These are phyloP conservation scores for Ambrosiella xylebori DNA, from an alignment of 2,329 filamentous ascomycete genomes.

Conservation along the genomic window DNA sequence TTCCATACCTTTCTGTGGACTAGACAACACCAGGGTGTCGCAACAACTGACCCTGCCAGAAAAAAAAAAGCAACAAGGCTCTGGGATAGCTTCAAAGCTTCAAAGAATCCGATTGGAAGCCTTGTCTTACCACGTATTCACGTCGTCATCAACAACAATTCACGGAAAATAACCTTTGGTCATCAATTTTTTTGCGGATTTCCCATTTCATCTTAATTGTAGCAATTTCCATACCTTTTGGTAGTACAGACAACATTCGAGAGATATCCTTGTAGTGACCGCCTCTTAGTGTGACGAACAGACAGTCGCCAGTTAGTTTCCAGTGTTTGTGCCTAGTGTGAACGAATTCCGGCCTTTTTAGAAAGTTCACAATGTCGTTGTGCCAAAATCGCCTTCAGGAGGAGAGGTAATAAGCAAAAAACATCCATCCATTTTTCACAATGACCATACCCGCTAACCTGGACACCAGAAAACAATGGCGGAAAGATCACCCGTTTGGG, in stretches of 20 bases:
- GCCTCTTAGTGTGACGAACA: too few species aligned
- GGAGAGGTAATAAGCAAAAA: slow-evolving; percentile 45
- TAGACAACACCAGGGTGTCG: neutral
- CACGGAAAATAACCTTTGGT: too few species aligned
- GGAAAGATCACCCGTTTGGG: slow-evolving; percentile 89
- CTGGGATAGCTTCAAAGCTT: neutral
- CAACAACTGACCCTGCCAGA: neutral
- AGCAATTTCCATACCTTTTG: too few species aligned
- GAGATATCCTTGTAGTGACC: too few species aligned
- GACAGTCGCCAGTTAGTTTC: too few species aligned
- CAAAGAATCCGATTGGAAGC: neutral
- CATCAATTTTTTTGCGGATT: too few species aligned
- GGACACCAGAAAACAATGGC: slow-evolving; percentile 70
- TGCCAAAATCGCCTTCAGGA: slow-evolving; percentile 78
- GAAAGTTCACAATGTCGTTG: slow-evolving; percentile 24
- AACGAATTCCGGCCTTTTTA: neutral
- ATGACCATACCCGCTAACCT: too few species aligned
- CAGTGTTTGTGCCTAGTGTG: neutral
- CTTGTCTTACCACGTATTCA: neutral
- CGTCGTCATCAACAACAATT: neutral
- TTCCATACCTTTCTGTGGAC: neutral
- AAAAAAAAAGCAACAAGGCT: slow-evolving; percentile 1
- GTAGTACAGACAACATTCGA: too few species aligned
- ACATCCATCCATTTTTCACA: slow-evolving; percentile 5
- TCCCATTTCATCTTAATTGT: too few species aligned